phyloP scores from a whole-genome alignment of 768 basidiomycete species.

The Phylloporus arenicola region DNA sequence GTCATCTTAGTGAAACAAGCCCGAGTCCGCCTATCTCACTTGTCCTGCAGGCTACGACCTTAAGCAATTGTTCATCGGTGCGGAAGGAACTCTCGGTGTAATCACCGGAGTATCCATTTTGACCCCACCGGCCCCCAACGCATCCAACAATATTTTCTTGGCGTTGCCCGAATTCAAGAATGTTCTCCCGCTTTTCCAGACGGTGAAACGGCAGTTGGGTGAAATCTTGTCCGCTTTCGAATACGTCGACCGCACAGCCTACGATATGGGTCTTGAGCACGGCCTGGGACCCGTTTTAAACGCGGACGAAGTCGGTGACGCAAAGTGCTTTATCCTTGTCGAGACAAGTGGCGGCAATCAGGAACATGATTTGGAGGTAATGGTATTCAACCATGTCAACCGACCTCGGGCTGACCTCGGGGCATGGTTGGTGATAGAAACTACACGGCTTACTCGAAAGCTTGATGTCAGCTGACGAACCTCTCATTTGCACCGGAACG shows the following conservation, averaged over 20 bases:
- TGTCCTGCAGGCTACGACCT: slow-evolving; percentile 80
- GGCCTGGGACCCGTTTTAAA: slow-evolving; percentile 74
- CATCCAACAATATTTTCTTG: slow-evolving; percentile 88
- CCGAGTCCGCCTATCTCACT: background rate
- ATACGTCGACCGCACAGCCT: slow-evolving; percentile 85
- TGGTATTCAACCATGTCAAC: slow-evolving; percentile 10
- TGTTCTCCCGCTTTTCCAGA: slow-evolving; percentile 79
- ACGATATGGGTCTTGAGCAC: slow-evolving; percentile 78
- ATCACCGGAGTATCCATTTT: slow-evolving; percentile 94
- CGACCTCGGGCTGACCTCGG: slow-evolving; percentile 7
- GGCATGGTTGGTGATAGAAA: slow-evolving; percentile 57
- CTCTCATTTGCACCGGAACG: slow-evolving; percentile 84
- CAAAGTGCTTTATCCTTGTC: slow-evolving; percentile 85
- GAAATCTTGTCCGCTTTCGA: slow-evolving; percentile 98
- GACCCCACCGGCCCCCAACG: slow-evolving; percentile 75
- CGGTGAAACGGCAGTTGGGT: slow-evolving; percentile 74
- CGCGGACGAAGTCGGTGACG: slow-evolving; percentile 67
- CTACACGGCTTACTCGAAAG: slow-evolving; percentile 68
- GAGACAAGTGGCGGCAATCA: slow-evolving; percentile 92
- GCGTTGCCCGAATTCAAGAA: slow-evolving; percentile 83
- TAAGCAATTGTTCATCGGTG: slow-evolving; percentile 97
- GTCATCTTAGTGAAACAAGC: slow-evolving; percentile 13
- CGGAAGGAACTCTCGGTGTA: slow-evolving; percentile 93
- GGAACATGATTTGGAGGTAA: slow-evolving; percentile 91
- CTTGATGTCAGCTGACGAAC: slow-evolving; percentile 67